phyloP scores from a whole-genome alignment of 352 stramenopile species.

The Thraustochytrium striatum region DNA sequence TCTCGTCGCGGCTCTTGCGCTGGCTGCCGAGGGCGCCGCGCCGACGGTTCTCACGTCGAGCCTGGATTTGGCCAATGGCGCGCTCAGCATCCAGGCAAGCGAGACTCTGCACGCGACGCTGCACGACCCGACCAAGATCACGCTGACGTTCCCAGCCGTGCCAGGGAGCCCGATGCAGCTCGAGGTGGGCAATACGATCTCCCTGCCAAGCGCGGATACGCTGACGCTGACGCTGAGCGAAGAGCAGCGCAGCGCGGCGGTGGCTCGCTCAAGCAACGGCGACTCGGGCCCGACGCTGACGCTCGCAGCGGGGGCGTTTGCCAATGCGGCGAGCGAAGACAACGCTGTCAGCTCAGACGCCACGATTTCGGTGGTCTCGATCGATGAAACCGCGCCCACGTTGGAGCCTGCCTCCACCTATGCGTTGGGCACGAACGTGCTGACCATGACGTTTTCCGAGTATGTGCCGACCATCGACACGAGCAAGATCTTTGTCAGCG shows the following conservation, averaged over 20 bases:
- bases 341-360: background rate
- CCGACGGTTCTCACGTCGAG: no score
- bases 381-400: background rate
- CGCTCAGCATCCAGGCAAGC: no score
- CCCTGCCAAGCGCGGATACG: background rate
- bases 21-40: no score
- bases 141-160: background rate
- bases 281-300: background rate
- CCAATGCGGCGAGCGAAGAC: background rate
- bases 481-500: background rate
- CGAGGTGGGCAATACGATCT: no score
- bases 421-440: background rate
- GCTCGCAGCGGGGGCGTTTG: background rate
- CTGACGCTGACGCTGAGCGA: background rate
- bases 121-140: background rate
- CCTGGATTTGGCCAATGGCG: no score
- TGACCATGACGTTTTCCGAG: background rate
- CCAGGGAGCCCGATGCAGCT: no score
- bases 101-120: no score
- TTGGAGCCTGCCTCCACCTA: background rate
- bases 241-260: background rate
- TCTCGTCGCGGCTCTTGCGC: no score
- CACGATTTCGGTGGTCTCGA: background rate
- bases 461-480: conserved; percentile 1
- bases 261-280: background rate